These are phyloP conservation scores for Turritis glabra DNA, from an alignment of 345 rosid genomes.

Conservation along the genomic window DNA sequence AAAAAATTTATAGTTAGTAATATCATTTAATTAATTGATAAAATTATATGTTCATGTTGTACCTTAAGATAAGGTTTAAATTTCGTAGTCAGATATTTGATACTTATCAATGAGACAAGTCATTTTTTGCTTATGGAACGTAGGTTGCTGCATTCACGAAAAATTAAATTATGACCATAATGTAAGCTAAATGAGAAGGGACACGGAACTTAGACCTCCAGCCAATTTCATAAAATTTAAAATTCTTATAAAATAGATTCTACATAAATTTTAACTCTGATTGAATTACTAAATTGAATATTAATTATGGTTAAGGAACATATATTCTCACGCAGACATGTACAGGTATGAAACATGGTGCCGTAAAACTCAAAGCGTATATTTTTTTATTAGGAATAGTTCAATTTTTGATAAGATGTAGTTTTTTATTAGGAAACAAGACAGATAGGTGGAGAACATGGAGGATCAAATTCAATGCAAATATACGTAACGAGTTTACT, in stretches of 20 bases:
- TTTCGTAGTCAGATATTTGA: background rate
- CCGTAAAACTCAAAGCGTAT: background rate
- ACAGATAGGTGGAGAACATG: slow-evolving; percentile 15
- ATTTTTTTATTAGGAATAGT: background rate
- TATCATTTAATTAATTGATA: too few relatives aligned
- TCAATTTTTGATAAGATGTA: too few relatives aligned
- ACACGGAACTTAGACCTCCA: background rate
- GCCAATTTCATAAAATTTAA: background rate
- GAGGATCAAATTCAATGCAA: background rate
- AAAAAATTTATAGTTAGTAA: too few relatives aligned
- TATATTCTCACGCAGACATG: slow-evolving; percentile 7
- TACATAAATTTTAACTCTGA: background rate
- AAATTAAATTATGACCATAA: background rate
- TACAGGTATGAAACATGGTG: background rate
- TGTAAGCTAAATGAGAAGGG: background rate
- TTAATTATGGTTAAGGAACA: background rate
- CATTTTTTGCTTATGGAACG: background rate
- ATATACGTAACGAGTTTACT: background rate
- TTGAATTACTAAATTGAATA: background rate
- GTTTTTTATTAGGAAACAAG: background rate
- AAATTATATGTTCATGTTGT: too few relatives aligned
- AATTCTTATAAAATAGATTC: background rate
- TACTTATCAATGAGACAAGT: background rate
- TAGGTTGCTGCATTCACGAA: background rate
- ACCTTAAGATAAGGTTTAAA: too few relatives aligned